Conservation (phyloP, 2,329 filamentous ascomycete genomes). For the Acarospora socialis region DNA sequence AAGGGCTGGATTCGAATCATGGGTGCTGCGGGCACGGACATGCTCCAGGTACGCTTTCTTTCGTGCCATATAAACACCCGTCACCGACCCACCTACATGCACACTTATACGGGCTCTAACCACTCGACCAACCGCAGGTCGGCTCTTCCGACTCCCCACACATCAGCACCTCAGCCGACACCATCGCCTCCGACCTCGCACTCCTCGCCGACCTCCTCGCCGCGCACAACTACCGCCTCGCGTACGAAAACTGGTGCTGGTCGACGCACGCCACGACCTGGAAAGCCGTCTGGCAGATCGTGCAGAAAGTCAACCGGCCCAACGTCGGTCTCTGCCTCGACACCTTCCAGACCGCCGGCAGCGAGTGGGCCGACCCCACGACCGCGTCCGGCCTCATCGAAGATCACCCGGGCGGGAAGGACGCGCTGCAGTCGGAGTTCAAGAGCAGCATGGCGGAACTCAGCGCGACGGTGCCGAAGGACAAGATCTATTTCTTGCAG, state of each 20-base stretch:
- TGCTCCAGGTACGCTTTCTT: constrained; percentile 45
- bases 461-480: constrained; percentile 40
- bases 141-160: constrained; percentile 48
- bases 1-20: constrained; percentile 58
- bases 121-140: constrained; percentile 24
- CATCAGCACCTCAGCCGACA: constrained; percentile 36
- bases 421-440: constrained; percentile 39
- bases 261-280: constrained; percentile 54
- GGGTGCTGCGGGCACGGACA: constrained; percentile 52
- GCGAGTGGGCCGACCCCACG: constrained; percentile 59
- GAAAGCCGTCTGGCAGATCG: constrained; percentile 56
- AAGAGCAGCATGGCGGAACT: constrained; percentile 42
- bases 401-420: constrained; percentile 22
- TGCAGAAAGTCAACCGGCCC: constrained; percentile 43
- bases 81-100: neutral
- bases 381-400: constrained; percentile 47
- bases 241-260: constrained; percentile 79
- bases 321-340: constrained; percentile 66
- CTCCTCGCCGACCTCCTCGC: constrained; percentile 50
- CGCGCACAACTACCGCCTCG: constrained; percentile 43
- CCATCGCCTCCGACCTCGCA: constrained; percentile 46
- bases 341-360: constrained; percentile 60
- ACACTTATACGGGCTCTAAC: neutral
- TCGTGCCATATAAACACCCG: neutral
- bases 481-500: constrained; percentile 63